Percentiles rank a stretch among this genome's conserved stretches.
Evolutionary conservation across 148 eudicot species (phyloP).

Genomic region (Talinum fruticosum): DNA sequence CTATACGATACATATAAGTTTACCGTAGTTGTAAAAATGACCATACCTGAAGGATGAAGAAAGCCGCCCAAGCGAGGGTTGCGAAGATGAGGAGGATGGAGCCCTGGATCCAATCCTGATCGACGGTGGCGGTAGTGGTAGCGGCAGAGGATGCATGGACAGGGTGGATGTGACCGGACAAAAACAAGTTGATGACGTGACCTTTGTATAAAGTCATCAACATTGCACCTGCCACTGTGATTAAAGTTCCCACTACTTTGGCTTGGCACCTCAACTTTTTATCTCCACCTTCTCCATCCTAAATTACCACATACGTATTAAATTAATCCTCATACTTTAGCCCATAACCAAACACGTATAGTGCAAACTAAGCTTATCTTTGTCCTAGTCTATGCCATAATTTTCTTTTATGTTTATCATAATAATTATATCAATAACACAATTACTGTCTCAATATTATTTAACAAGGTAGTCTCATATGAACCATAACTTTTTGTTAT

Average conservation of each 20-base stretch:
- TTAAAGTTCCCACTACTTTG: slow-evolving; percentile 84
- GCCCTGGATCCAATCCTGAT: slow-evolving; percentile 74
- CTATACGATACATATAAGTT: too few species aligned
- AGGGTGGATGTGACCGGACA: slow-evolving; percentile 50
- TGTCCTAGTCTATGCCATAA: too few species aligned
- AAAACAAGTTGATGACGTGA: slow-evolving; percentile 48
- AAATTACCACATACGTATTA: neutral
- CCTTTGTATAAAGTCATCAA: slow-evolving; percentile 93
- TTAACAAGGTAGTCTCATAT: too few species aligned
- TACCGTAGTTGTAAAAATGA: neutral
- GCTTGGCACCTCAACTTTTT: slow-evolving; percentile 76
- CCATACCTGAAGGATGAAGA: slow-evolving; percentile 78
- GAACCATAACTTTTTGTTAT: too few species aligned
- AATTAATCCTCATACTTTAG: neutral
- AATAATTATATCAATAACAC: too few species aligned
- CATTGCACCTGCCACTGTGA: slow-evolving; percentile 95
- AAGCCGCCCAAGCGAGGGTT: slow-evolving; percentile 86
- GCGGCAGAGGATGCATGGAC: slow-evolving; percentile 19
- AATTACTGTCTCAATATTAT: too few species aligned
- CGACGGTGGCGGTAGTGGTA: slow-evolving; percentile 26
- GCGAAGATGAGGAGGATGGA: slow-evolving; percentile 79
- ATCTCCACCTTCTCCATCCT: slow-evolving; percentile 89
- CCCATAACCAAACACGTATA: neutral
- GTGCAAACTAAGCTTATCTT: neutral
- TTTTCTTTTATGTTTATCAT: neutral